Conservation (phyloP, 768 basidiomycete genomes). For the Termitomyces titanicus region DNA sequence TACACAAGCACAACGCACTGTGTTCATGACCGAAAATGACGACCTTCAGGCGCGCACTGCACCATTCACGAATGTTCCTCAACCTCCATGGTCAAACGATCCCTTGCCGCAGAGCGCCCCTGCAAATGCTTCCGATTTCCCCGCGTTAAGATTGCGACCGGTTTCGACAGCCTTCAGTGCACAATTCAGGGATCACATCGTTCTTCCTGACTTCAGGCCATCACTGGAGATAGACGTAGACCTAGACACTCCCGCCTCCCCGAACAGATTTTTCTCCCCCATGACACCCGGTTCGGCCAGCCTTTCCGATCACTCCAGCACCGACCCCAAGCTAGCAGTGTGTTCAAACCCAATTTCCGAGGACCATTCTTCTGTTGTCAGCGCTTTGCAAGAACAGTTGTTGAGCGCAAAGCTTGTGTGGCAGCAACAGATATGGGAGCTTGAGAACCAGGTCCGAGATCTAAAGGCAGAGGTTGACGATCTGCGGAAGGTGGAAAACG, state of each 20-base stretch:
- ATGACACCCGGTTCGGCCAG: constrained; percentile 18
- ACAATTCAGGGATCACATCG: constrained; percentile 54
- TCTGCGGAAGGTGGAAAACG: constrained; percentile 35
- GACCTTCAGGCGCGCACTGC: constrained; percentile 22
- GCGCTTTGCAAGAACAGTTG: constrained; percentile 60
- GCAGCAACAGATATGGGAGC: constrained; percentile 72
- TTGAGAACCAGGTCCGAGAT: constrained; percentile 70
- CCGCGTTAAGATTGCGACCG: constrained; percentile 66
- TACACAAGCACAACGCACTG: constrained; percentile 24
- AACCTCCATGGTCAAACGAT: constrained; percentile 23
- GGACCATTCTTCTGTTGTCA: constrained; percentile 44
- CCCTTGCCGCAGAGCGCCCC: constrained; percentile 59
- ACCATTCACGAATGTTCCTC: constrained; percentile 7
- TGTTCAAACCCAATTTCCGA: constrained; percentile 23
- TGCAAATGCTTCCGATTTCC: constrained; percentile 57
- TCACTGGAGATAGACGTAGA: constrained; percentile 41
- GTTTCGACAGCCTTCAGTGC: constrained; percentile 74
- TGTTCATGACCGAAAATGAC: constrained; percentile 19
- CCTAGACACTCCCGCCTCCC: constrained; percentile 48
- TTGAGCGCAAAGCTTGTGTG: constrained; percentile 54
- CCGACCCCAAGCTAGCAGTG: constrained; percentile 25
- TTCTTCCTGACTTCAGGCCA: constrained; percentile 28
- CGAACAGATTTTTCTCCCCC: constrained; percentile 44
- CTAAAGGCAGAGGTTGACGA: constrained; percentile 67
- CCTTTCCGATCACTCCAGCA: constrained; percentile 15